Base-by-base conservation (phyloP, 1,284 basidiomycete genomes). In the Cryptococcus sp. region DNA sequence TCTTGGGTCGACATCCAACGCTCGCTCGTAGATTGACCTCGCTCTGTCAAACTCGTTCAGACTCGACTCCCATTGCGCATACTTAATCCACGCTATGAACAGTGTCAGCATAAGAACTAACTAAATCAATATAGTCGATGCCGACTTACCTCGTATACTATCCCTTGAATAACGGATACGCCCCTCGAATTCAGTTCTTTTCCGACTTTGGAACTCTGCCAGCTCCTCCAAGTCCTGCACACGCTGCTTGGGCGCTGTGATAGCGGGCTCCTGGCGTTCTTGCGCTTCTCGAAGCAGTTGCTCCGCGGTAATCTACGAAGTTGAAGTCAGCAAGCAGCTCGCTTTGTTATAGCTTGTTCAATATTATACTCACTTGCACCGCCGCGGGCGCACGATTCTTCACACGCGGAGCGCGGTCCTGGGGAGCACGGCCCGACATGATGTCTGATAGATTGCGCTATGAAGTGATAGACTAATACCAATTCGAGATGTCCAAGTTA, bases 201-300 rank as follows among this genome's bases (percentile, higher is more conserved):
- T 98, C 59, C 96, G 82, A 22, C 92, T 93, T 58, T 92, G 87
- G 73, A 96, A 98, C 79, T 99, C 96, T 76, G 90, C 84, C 41
- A 99, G 87, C 78, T 99, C 96, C 77, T 99, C 96, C 70, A 91
- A 91, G 79, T 99, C 96, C 78, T 97, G 93, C 49, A 99, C 88
- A 47, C 91, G 85, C 75, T 97, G 93, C 69, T 88, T 89, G n/a
- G 94, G 93, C 3, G 93, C 92, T 52, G 87, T 85, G 73, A 93
- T 89, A 16, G 89, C 86, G 22, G 89, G 85, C 72, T 98, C 96
- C 82, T 99, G 95, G 53, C 94, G 84, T 72, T 98, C 96, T 85
- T 98, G 93, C 44, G 96, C 93, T 86, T 99, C 96, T 70, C 96
- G 88, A 16, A 99, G 83, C 45, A 99, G 87, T 81, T 99, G 95